phyloP scores from a whole-genome alignment of 2,329 filamentous ascomycete species.

The Scytalidium lignicola region DNA sequence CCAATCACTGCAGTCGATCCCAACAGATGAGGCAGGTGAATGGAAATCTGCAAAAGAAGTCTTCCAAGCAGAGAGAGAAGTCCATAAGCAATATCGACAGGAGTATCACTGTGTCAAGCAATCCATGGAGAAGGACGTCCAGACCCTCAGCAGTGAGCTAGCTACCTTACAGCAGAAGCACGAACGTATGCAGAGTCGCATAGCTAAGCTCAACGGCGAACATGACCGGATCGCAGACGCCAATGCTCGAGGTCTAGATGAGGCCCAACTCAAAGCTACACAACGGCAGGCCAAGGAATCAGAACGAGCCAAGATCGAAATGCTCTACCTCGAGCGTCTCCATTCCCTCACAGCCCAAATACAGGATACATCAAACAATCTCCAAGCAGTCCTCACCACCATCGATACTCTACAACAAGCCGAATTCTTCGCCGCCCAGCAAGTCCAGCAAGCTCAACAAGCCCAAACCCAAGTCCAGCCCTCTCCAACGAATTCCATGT shows the following conservation, averaged over 20 bases:
- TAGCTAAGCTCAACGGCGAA: conserved; percentile 68
- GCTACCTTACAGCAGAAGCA: conserved; percentile 59
- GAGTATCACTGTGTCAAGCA: conserved; percentile 59
- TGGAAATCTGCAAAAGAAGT: conserved; percentile 51
- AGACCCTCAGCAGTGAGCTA: conserved; percentile 60
- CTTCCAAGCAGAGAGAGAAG: conserved; percentile 42
- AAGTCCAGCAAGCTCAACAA: not conserved
- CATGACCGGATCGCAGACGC: conserved; percentile 65
- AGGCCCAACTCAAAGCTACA: conserved; percentile 26
- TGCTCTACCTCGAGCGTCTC: conserved; percentile 19
- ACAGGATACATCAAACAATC: conserved; percentile 2
- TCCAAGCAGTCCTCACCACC: conserved; percentile 1
- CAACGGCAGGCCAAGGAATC: conserved; percentile 21
- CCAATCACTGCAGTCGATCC: conserved; percentile 59
- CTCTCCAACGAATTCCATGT: conserved; percentile 1
- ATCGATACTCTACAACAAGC: conserved; percentile 7
- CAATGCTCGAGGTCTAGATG: conserved; percentile 48
- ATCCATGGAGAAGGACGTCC: conserved; percentile 57
- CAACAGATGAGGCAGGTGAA: conserved; percentile 53
- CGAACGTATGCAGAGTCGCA: conserved; percentile 67
- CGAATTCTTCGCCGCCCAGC: conserved; percentile 8
- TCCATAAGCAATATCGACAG: conserved; percentile 35
- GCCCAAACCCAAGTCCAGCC: not conserved
- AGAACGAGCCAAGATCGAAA: conserved; percentile 21
- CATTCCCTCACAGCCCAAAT: conserved; percentile 12